Base-by-base conservation (phyloP, 176 grass and related monocot species). In the Aegilops longissima region DNA sequence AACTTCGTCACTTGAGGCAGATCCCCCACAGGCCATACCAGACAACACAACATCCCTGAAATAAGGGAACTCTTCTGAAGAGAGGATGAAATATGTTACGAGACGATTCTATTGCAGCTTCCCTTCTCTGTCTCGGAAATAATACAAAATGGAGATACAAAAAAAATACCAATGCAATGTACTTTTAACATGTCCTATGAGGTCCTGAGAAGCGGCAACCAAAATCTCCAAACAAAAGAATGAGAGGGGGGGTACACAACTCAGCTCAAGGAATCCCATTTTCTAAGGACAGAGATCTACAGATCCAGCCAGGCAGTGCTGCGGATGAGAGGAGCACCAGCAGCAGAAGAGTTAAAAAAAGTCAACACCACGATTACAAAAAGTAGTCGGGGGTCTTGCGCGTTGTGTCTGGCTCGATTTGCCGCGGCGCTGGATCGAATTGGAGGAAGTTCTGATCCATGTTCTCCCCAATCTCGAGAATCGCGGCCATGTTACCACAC, bases 301-400 rank as follows among this genome's bases (percentile, higher is more conserved):
- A 92, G 61, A 66, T 29, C 59, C 87, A 74, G 81, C 64, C 25
- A 16, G 51, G 51, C 51, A 54, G 44, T 38, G 52, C 71, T 70
- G 81, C 39, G 3, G 80, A 18, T 56, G 20, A 84, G 36, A 45
- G 35, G 70, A 51, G 45, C 71, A 82, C 68, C 49, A 44, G 56
- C 29, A 20, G 79, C 70, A 17, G 9, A 21, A 30, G 33, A 29
- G 80, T 62, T 77, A 70, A 84, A 83, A 72, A 81, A 0, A 68
- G 40, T 68, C 62, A 59, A 36, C 74, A 83, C 14, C 16, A 16
- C 1, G 3, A 85, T 90, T 88, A 93, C 85, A 93, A 85, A 90
- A 93, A 95, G 83, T 95, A 95, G 76, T 95, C 93, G 2, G 93
- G 93, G 73, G 93, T 93, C 83, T 93, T 95, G 85, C 88, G 82